Conservation (phyloP, 495 filamentous ascomycete genomes). For the Xylaria intraflava region DNA sequence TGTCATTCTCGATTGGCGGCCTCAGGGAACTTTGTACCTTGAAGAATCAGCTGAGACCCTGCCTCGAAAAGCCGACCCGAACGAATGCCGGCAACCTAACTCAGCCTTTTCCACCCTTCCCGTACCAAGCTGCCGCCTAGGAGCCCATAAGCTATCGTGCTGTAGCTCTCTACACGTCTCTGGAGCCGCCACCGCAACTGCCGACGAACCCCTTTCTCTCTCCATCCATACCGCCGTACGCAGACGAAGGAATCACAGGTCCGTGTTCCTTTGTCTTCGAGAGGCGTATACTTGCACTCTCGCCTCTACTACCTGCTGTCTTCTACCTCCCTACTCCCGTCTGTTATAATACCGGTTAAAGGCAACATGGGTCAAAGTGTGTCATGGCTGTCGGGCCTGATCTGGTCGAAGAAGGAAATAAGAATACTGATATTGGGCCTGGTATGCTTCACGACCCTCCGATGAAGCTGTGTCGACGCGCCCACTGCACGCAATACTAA, state of each 20-base stretch:
- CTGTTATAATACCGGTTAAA: background rate
- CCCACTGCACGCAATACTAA: background rate
- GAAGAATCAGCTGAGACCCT: background rate
- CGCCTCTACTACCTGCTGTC: conserved; percentile 1
- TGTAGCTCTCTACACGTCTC: background rate
- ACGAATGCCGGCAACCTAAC: background rate
- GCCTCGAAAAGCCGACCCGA: background rate
- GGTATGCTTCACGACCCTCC: conserved; percentile 44
- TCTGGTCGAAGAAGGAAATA: conserved; percentile 96
- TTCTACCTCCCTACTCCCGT: background rate
- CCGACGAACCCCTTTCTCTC: background rate
- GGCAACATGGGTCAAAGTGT: conserved; percentile 71
- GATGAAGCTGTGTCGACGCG: background rate
- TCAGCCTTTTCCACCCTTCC: background rate
- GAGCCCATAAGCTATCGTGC: background rate
- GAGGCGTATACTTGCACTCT: background rate
- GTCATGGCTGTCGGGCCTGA: conserved; percentile 64
- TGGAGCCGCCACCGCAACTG: background rate
- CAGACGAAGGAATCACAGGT: background rate
- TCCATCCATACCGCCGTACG: background rate
- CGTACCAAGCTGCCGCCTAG: background rate
- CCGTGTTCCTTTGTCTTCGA: background rate
- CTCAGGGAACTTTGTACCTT: background rate
- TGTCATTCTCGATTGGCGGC: too few species aligned
- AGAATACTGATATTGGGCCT: conserved; percentile 92